Evolutionary conservation across 2,329 filamentous ascomycete species (phyloP), one percentile per base, ranked within the genome.

Genomic region (Clonostachys solani): DNA sequence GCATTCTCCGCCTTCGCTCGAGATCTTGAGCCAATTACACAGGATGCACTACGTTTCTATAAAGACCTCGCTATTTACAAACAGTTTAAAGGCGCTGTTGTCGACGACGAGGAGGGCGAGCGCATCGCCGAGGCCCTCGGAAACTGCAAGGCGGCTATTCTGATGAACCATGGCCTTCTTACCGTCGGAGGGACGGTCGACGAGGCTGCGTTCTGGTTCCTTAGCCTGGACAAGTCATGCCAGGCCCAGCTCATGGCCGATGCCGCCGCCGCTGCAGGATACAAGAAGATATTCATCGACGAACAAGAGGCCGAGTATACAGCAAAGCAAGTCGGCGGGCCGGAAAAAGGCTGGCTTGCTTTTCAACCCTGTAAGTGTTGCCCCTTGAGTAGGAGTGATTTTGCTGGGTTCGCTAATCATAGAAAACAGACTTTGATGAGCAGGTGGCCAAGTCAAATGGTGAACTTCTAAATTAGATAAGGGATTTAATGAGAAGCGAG

Each of bases 171-270:
- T 55, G 86, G 86, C 0, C 64, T 90, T 12, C 56, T 89, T 44
- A 89, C 84, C 0, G 84, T 87, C 0, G 86, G 86, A 0, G 56
- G 61, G 5, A 89, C 84, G 0, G 85, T 90, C 2, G 86, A 89
- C 53, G 86, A 89, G 63, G 86, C 86, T 0, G 84, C 83, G 0
- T 89, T 82, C 60, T 62, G 87, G 47, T 88, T 86, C 60, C 81
- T 79, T 0, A 67, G 83, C 5, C 73, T 88, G 65, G 86, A 89
- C 61, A 73, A 80, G 33, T 80, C 75, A 9, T 89, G 86, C 58
- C 74, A 80, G 9, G 49, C 60, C 12, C 51, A 61, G 43, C 49
- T 65, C 5, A 82, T 80, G 3, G 83, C 84, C 53, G 72, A 65
- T 42, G 60, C 60, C 12, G 77, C 80, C n/a, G 86, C 86, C 61